Percentiles rank a stretch among this genome's conserved stretches.
These are phyloP conservation scores for Aphanoascus verrucosus DNA, from an alignment of 2,329 filamentous ascomycete species.

Conservation along the genomic window DNA sequence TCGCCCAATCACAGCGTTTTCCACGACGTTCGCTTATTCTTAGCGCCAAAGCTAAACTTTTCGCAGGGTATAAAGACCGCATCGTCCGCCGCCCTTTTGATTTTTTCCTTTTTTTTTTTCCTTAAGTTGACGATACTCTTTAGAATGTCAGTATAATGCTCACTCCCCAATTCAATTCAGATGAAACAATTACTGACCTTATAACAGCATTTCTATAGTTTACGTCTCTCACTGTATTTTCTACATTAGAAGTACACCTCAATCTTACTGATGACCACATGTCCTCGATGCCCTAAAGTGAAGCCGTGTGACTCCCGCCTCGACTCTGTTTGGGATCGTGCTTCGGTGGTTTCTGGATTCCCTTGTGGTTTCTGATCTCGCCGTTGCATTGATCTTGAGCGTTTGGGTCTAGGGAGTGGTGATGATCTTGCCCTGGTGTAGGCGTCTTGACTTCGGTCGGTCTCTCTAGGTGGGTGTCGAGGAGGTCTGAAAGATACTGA, in stretches of 20 bases:
- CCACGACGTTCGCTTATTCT: neutral
- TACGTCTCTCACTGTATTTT: slow-evolving; percentile 81
- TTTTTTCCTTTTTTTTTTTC: slow-evolving; percentile 11
- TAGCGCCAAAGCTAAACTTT: neutral
- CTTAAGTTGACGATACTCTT: slow-evolving; percentile 17
- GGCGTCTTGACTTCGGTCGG: slow-evolving; percentile 67
- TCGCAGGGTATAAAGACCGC: neutral
- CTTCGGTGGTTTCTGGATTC: neutral
- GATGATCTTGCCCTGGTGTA: slow-evolving; percentile 81
- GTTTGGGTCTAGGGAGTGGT: slow-evolving; percentile 66
- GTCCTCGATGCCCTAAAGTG: slow-evolving; percentile 86
- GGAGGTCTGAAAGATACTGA: slow-evolving; percentile 75
- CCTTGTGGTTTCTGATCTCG: slow-evolving; percentile 19
- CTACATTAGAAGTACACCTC: slow-evolving; percentile 81
- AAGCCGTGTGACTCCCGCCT: slow-evolving; percentile 50
- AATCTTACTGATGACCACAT: slow-evolving; percentile 87
- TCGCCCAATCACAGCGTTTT: neutral
- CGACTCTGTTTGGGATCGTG: slow-evolving; percentile 18
- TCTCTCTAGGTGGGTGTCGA: slow-evolving; percentile 67
- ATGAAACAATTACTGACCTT: slow-evolving; percentile 14
- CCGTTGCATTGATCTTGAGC: slow-evolving; percentile 29
- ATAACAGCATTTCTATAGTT: slow-evolving; percentile 81
- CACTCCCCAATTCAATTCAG: neutral
- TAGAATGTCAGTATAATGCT: slow-evolving; percentile 16
- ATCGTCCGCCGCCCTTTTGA: neutral